Conservation (phyloP, 371 early-diverging fungal species). For the Mortierella sp. region DNA sequence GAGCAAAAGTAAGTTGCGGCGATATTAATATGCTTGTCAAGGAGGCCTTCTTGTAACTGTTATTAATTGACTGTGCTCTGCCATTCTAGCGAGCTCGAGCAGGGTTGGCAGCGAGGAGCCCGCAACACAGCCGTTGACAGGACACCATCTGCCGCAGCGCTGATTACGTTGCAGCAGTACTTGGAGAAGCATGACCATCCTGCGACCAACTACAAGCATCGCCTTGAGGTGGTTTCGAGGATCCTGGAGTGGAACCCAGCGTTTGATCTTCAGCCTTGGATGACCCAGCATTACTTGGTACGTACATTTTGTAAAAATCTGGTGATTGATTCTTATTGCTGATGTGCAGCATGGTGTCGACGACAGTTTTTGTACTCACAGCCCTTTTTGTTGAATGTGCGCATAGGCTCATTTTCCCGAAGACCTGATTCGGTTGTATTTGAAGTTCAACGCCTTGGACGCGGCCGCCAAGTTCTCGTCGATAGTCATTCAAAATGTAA, state of each 20-base stretch:
- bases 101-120: slow-evolving; percentile 16
- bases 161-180: slow-evolving; percentile 29
- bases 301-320: not conserved
- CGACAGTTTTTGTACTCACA: not conserved
- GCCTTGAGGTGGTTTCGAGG: slow-evolving; percentile 26
- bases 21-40: not conserved
- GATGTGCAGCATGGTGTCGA: too few species aligned
- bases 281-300: slow-evolving; percentile 50
- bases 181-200: slow-evolving; percentile 42
- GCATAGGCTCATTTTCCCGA: slow-evolving; percentile 44
- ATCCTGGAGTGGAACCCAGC: slow-evolving; percentile 32
- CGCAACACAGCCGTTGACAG: slow-evolving; percentile 15
- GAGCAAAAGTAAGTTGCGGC: slow-evolving; percentile 45
- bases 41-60: not conserved
- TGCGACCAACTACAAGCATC: slow-evolving; percentile 34
- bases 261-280: slow-evolving; percentile 48
- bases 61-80: not conserved
- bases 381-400: not conserved
- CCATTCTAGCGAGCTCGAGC: slow-evolving; percentile 19
- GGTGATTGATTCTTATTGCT: too few species aligned
- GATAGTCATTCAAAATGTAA: slow-evolving; percentile 32
- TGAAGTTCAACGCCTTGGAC: slow-evolving; percentile 33
- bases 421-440: slow-evolving; percentile 50
- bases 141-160: slow-evolving; percentile 12
- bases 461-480: slow-evolving; percentile 45